These are phyloP conservation scores for Eucalyptus sp. DNA, from an alignment of 345 rosid genomes.

Conservation along the genomic window DNA sequence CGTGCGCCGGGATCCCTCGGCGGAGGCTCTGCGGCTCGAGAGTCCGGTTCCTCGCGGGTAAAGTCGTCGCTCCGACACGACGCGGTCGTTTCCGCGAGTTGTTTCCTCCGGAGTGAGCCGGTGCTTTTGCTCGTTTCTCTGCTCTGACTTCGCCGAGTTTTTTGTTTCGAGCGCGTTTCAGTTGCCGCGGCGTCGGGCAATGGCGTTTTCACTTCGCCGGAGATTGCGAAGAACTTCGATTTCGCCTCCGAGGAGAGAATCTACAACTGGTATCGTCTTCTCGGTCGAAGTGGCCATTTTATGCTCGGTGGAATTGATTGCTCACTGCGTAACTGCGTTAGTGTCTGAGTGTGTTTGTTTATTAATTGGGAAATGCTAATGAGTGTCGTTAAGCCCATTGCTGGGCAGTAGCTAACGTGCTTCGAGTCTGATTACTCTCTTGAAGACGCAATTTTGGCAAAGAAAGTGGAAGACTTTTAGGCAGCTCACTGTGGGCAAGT, in stretches of 20 bases:
- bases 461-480: neutral
- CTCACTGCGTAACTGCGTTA: neutral
- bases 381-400: neutral
- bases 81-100: neutral
- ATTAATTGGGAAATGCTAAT: neutral
- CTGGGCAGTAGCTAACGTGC: neutral
- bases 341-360: neutral
- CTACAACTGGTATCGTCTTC: constrained; percentile 59
- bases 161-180: constrained; percentile 6
- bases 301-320: neutral
- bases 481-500: neutral
- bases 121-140: neutral
- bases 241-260: constrained; percentile 83
- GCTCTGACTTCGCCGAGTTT: neutral
- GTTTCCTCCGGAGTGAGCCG: neutral
- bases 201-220: constrained; percentile 61
- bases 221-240: constrained; percentile 74
- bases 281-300: neutral
- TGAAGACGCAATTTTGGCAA: neutral
- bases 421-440: neutral
- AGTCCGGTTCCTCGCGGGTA: constrained; percentile 27
- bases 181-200: constrained; percentile 44
- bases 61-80: neutral
- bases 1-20: constrained; percentile 10
- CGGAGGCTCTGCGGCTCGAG: constrained; percentile 3